Conservation (phyloP, 2,329 filamentous ascomycete genomes). For the Metarhizium robertsii region DNA sequence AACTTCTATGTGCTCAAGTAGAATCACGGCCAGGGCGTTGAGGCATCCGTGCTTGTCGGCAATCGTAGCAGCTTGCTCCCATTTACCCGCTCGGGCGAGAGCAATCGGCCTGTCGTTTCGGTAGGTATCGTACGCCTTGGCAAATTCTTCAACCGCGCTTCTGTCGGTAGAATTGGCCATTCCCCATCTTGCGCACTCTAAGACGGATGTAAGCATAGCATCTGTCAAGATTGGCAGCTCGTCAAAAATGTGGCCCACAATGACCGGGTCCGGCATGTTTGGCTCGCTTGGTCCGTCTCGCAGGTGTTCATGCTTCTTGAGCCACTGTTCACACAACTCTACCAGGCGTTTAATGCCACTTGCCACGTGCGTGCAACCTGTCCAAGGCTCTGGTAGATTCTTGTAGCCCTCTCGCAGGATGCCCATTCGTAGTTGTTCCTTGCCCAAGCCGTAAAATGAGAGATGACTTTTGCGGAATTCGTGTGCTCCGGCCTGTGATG, state of each 20-base stretch:
- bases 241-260: constrained; percentile 36
- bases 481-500: constrained; percentile 47
- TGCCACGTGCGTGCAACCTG: constrained; percentile 55
- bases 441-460: constrained; percentile 60
- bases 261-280: constrained; percentile 25
- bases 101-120: constrained; percentile 42
- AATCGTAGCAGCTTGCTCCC: constrained; percentile 48
- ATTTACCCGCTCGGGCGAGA: constrained; percentile 45
- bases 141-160: constrained; percentile 34
- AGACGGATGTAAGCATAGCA: constrained; percentile 42
- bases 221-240: constrained; percentile 43
- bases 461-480: constrained; percentile 65
- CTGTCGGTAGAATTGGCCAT: constrained; percentile 30
- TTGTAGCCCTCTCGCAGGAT: constrained; percentile 56
- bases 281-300: constrained; percentile 21
- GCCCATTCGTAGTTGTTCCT: constrained; percentile 56
- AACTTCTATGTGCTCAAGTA: constrained; percentile 42
- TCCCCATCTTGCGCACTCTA: constrained; percentile 44
- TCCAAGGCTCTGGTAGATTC: constrained; percentile 76
- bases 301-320: constrained; percentile 33
- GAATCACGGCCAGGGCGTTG: constrained; percentile 44
- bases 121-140: constrained; percentile 38
- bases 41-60: constrained; percentile 49
- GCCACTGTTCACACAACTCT: constrained; percentile 48
- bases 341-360: constrained; percentile 53